Conservation (phyloP, 768 basidiomycete genomes). For the Serendipita vermifera region DNA sequence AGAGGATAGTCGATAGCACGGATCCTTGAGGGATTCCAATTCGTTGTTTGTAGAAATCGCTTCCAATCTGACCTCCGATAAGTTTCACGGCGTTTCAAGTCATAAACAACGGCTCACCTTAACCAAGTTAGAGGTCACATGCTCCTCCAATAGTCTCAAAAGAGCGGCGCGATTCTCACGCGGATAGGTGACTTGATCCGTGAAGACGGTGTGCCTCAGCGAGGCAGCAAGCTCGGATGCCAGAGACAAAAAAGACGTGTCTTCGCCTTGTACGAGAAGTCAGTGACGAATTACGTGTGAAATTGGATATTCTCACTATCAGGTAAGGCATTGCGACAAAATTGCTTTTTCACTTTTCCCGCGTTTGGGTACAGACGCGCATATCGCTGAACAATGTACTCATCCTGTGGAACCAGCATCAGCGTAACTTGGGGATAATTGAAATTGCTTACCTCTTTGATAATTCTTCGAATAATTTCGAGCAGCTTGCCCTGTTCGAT, state of each 20-base stretch:
- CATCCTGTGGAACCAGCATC: slow-evolving; percentile 5
- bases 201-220: slow-evolving; percentile 66
- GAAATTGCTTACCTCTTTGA: slow-evolving; percentile 61
- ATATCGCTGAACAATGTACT: slow-evolving; percentile 58
- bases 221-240: slow-evolving; percentile 53
- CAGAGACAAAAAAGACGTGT: slow-evolving; percentile 56
- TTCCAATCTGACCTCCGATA: slow-evolving; percentile 48
- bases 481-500: slow-evolving; percentile 82
- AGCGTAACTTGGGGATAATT: neutral
- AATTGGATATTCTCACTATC: slow-evolving; percentile 34
- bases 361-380: slow-evolving; percentile 47
- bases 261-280: slow-evolving; percentile 41
- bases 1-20: slow-evolving; percentile 84
- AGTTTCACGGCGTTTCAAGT: neutral
- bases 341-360: slow-evolving; percentile 45
- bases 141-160: slow-evolving; percentile 66
- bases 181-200: slow-evolving; percentile 62
- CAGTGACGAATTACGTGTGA: neutral
- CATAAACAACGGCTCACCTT: slow-evolving; percentile 39
- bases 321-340: slow-evolving; percentile 48
- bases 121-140: slow-evolving; percentile 86
- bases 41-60: slow-evolving; percentile 72
- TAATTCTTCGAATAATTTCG: slow-evolving; percentile 54
- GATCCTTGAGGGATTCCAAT: slow-evolving; percentile 97
- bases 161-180: slow-evolving; percentile 43